A percentile compares a stretch with the other conserved stretches of the same genome.
phyloP scores from a whole-genome alignment of 2,329 filamentous ascomycete species.

The Trichoderma sp. region DNA sequence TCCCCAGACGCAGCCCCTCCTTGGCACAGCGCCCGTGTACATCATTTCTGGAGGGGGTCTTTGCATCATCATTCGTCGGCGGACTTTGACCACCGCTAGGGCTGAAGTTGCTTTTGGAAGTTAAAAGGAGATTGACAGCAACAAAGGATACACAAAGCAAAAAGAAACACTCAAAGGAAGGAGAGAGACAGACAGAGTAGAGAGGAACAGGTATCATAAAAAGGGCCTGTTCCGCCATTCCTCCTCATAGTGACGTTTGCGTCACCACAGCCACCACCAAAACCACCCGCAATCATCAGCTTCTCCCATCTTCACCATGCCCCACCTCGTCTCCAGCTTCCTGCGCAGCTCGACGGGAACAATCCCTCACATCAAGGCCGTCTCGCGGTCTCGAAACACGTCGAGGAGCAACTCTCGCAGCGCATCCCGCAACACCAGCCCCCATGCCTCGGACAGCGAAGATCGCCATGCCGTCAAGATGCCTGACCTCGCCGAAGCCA shows the following conservation, averaged over 20 bases:
- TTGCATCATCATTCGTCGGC: background rate
- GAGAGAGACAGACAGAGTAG: background rate
- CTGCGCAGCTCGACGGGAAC: constrained; percentile 56
- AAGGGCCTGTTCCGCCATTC: background rate
- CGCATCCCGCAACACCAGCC: constrained; percentile 33
- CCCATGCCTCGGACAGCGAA: constrained; percentile 38
- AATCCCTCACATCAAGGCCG: constrained; percentile 49
- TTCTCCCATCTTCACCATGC: constrained; percentile 42
- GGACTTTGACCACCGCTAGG: background rate
- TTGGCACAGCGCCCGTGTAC: constrained; percentile 6
- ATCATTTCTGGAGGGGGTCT: background rate
- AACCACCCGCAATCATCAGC: background rate
- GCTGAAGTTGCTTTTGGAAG: constrained; percentile 1
- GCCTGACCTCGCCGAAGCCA: constrained; percentile 38
- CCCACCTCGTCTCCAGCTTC: constrained; percentile 57
- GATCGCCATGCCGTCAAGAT: constrained; percentile 39
- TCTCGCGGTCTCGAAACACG: constrained; percentile 32
- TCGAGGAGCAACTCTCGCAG: constrained; percentile 31
- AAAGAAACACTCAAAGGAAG: background rate
- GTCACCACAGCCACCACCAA: constrained; percentile 5
- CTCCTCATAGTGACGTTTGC: background rate
- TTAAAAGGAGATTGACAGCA: background rate
- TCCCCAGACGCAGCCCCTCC: constrained; percentile 1
- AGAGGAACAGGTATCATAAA: background rate
- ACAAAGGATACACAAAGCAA: background rate